Evolutionary conservation across 805 yeast species (phyloP).

Genomic region (Candida arabinofermentans): DNA sequence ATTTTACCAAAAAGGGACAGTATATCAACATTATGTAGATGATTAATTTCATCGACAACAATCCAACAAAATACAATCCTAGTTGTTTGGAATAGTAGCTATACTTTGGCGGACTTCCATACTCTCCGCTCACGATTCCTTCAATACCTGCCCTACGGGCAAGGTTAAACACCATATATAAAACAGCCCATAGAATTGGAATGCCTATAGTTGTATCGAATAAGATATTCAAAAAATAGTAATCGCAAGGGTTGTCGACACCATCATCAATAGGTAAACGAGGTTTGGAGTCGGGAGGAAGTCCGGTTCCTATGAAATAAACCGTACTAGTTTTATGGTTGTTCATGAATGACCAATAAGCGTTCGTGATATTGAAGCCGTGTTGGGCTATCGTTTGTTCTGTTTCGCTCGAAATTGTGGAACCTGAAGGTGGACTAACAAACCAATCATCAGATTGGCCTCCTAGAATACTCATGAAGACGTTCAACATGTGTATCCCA

Average conservation of each 20-base stretch:
- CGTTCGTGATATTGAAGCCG: neutral
- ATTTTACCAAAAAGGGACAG: constrained; percentile 62
- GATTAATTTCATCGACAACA: constrained; percentile 52
- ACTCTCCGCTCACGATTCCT: constrained; percentile 52
- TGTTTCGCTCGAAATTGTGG: too few relatives aligned
- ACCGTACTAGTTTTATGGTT: neutral
- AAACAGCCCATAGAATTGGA: constrained; percentile 62
- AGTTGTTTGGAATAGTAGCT: constrained; percentile 70
- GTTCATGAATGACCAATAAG: neutral
- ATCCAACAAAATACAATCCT: constrained; percentile 59
- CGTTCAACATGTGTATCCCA: constrained; percentile 76
- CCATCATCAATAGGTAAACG: constrained; percentile 19
- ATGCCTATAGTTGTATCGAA: constrained; percentile 95
- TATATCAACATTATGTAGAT: constrained; percentile 53
- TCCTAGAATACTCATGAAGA: constrained; percentile 62
- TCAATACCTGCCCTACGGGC: constrained; percentile 41
- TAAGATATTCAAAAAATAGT: constrained; percentile 86
- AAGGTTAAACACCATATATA: constrained; percentile 47
- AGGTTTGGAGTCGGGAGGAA: neutral
- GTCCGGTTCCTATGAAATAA: neutral
- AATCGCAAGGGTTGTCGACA: constrained; percentile 75
- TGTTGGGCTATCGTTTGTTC: neutral
- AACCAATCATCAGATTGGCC: constrained; percentile 25
- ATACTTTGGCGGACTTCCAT: constrained; percentile 62
- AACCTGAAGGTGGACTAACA: too few relatives aligned